Base-by-base conservation (phyloP, 2,329 filamentous ascomycete species). In the Talaromyces sp. region DNA sequence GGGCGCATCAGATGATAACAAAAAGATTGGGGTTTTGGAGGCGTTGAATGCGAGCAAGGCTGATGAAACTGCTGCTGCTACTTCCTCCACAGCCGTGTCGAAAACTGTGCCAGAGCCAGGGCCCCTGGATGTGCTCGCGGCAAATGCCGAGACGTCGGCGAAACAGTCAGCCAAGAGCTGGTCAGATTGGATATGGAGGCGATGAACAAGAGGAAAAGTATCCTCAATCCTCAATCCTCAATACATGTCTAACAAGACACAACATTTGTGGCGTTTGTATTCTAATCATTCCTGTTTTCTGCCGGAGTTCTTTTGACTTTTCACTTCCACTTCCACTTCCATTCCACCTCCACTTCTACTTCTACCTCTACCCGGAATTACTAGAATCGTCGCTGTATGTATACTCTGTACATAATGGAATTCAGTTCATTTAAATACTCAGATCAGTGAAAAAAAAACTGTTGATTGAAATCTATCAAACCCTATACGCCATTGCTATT, bases 141-240 rank as follows among this genome's bases (percentile, higher is more conserved):
- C 71, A 60, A 76, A 75, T 56, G 73, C 67, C n/a, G 75, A 75
- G 58, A 63, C 63, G 0, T 72, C 71, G 58, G 69, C 70, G 28
- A 78, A 77, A 67, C 67, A 73, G 57, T 71, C 68, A 55, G 67
- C 72, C 52, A 70, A 69, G 65, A 70, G 76, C 65, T 78, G 76
- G 76, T 74, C 68, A 58, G 72, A 73, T 64, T 77, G 76, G 75
- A 63, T 77, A 60, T 75, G 71, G 28, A 73, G 75, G 33, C 72
- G 74, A 65, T 77, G 69, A 64, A 64, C 18, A 50, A 34, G 33
- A 34, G 42, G 34, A 51, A 28, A 9, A 59, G n/a, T 40, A 23
- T 23, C 23, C 23, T 23, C 23, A 23, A 23, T 2, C 23, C 23
- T 23, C 23, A 23, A 23, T n/a, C 14, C 14, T 40, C 16, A 7